These are phyloP conservation scores for Gracilaria domingensis DNA, from an alignment of 23 red algal species.

Conservation along the genomic window DNA sequence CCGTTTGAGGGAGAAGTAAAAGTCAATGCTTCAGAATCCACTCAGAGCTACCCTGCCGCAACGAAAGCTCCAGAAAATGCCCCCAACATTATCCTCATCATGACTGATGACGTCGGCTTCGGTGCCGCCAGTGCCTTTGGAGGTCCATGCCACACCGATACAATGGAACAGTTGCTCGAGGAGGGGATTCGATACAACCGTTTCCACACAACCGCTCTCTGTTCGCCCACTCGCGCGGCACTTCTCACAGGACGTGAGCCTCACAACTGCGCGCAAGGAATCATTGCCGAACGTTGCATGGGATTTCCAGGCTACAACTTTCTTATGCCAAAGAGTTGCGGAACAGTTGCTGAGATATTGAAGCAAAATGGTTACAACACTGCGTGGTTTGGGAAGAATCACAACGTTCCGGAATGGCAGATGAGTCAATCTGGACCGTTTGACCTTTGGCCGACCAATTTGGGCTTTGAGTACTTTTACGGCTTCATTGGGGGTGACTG, in stretches of 20 bases:
- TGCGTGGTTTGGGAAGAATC: conserved; percentile 40
- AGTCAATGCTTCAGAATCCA: too few relatives aligned
- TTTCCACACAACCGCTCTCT: conserved; percentile 27
- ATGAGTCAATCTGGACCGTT: background rate
- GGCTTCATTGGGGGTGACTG: conserved; percentile 11
- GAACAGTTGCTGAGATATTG: background rate
- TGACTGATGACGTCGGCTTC: conserved; percentile 26
- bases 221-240: conserved; percentile 7
- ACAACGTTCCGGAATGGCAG: conserved; percentile 30
- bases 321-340: background rate
- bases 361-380: conserved; percentile 15
- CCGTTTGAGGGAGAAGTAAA: too few relatives aligned
- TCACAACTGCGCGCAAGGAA: background rate
- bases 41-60: background rate
- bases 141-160: background rate
- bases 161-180: background rate
- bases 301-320: conserved; percentile 16
- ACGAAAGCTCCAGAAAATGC: background rate
- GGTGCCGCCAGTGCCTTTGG: background rate
- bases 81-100: conserved; percentile 17
- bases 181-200: conserved; percentile 4
- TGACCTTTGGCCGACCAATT: conserved; percentile 5
- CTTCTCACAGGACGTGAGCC: conserved; percentile 13
- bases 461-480: conserved; percentile 28
- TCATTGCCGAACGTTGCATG: background rate